Evolutionary conservation across 805 yeast species (phyloP), one percentile per base, ranked within the genome.

Genomic region (Starmera pachycereana): DNA sequence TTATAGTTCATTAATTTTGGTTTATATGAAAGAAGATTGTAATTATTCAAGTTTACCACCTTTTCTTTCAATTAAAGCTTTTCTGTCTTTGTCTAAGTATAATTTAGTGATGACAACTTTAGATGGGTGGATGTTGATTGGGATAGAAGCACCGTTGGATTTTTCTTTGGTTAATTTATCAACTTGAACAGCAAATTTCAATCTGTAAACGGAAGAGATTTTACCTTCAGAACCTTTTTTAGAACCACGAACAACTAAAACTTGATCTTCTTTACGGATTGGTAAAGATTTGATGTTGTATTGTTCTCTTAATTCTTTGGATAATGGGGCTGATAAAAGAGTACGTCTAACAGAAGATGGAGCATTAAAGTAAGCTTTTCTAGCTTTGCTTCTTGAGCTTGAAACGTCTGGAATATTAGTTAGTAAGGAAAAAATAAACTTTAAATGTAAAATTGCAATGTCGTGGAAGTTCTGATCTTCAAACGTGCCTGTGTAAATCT

Each of bases 221-320:
- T 88, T 86, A 74, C 98, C 98, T 78, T 90, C 98, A 62, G 90
- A 88, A 70, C 97, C 98, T 80, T 92, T 92, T 84, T 86, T 85
- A 65, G 97, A 85, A 67, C 98, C 98, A 76, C 98, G 90, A 69
- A 83, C 90, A 65, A 92, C 92, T 61, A 76, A 71, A 60, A 92
- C 95, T 72, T 84, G 87, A 69, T 92, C 98, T 61, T 89, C 94
- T 74, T 84, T 83, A 82, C 97, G 92, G 78, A 92, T 81, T 70
- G 98, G 98, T 55, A 92, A 74, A 59, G 97, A 75, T 68, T 81
- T 87, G 74, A 92, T 76, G 70, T 88, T 88, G 86, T 89, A 92
- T 78, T 92, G 81, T 71, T 82, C 94, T 71, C 94, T 83, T 73
- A 92, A 85, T 78, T 92, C 98, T 81, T 92, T 92, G 62, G 97